Base-by-base conservation (phyloP, 2,329 filamentous ascomycete species). In the Fusarium scirpi region DNA sequence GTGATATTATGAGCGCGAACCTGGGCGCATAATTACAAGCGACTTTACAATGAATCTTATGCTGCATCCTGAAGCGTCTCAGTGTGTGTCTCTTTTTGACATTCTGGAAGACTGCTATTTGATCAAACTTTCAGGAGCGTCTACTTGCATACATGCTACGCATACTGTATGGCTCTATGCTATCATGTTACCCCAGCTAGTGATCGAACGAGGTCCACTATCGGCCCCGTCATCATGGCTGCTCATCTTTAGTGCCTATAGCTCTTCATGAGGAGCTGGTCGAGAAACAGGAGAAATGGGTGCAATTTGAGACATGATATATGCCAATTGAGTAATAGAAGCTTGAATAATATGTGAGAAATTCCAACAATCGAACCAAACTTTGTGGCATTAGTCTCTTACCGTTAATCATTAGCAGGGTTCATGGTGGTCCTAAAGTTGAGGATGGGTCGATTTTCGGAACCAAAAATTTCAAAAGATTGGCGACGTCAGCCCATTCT, bases 401-500 rank as follows among this genome's bases (percentile, higher is more conserved):
- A 43, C 52, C 32, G 29, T 53, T 22, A 22, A 48, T 32, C 55
- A 41, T 29, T 16, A 24, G 47, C 49, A 68, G 51, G 63, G 67
- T 63, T 38, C 44, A 59, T 40, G 41, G 55, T 44, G 45, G 55
- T 58, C 53, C 56, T 46, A 68, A 48, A 44, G 51, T 53, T 53
- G 20, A 49, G 49, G 58, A 74, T 76, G 70, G 73, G 74, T 75
- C 73, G 74, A 76, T 72, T 74, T 74, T 72, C 61, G 72, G 70
- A 69, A 49, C 69, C 65, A 71, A 63, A 72, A 60, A 40, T 70
- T 72, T 63, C 58, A 58, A 43, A 60, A 70, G 65, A 67, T 73
- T 66, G 59, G 67, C 74, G 71, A 76, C 71, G 74, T 76, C 74
- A 76, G 74, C 73, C 74, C 74, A 76, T 74, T 66, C 63, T 71